Percentiles rank a stretch among this genome's conserved stretches.
Conservation (phyloP, 2,329 filamentous ascomycete genomes). For the Zopfia rhizophila region DNA sequence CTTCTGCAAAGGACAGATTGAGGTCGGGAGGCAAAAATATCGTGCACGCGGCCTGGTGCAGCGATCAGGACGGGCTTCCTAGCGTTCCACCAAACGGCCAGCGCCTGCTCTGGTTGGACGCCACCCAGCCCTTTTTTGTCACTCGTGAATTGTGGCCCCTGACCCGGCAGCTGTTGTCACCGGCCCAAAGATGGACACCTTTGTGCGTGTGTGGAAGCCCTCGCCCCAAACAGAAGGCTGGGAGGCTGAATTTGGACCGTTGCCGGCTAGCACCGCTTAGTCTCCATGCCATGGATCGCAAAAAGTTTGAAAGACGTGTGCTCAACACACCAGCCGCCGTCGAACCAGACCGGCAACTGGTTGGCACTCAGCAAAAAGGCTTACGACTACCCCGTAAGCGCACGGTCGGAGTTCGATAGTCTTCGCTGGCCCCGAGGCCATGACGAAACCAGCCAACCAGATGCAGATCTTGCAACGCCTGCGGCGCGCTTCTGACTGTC, state of each 20-base stretch:
- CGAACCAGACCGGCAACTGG: no score
- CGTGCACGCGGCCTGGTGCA: no score
- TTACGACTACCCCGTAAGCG: conserved; percentile 43
- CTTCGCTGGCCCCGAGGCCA: conserved; percentile 40
- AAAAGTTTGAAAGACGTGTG: no score
- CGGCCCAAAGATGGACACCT: conserved; percentile 10
- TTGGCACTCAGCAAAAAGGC: conserved; percentile 31
- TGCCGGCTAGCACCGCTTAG: conserved; percentile 24
- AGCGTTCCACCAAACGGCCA: conserved; percentile 4
- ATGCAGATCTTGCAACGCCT: conserved; percentile 46
- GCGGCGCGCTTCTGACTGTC: conserved; percentile 43
- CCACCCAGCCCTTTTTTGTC: conserved; percentile 10
- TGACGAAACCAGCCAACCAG: conserved; percentile 45
- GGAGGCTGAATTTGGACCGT: conserved; percentile 28
- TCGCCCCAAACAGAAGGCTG: conserved; percentile 38
- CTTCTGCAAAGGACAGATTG: no score
- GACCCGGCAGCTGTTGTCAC: conserved; percentile 17
- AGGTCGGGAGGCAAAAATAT: no score
- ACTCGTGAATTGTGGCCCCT: conserved; percentile 11
- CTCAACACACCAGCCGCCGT: conserved; percentile 3
- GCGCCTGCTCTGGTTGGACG: conserved; percentile 21
- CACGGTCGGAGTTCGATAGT: conserved; percentile 50
- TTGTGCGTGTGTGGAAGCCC: no score
- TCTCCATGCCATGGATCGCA: no score
- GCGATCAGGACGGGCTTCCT: neutral